Evolutionary conservation across 306 rosid species (phyloP).

Genomic region (Vigna angularis): DNA sequence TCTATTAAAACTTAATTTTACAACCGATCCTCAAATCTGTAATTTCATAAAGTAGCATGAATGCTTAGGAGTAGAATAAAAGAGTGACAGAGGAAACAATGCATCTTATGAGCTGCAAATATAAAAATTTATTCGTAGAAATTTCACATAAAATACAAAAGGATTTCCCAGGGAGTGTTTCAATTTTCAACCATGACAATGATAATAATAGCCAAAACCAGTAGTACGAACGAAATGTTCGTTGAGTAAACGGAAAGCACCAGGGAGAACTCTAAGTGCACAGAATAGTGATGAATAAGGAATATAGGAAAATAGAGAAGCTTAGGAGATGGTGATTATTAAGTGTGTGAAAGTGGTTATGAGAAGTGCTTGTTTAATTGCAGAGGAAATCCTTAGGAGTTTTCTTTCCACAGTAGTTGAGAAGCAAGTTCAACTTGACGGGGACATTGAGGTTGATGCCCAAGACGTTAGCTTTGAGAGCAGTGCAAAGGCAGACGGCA

Average conservation of each 20-base stretch:
- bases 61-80: neutral
- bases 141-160: conserved; percentile 20
- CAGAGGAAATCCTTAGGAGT: conserved; percentile 66
- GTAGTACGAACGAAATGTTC: conserved; percentile 14
- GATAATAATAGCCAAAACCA: neutral
- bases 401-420: conserved; percentile 69
- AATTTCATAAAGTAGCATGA: neutral
- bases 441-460: conserved; percentile 74
- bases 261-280: neutral
- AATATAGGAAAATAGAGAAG: conserved; percentile 15
- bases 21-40: neutral
- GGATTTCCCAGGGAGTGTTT: neutral
- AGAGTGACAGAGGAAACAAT: neutral
- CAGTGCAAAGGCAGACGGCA: conserved; percentile 90
- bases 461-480: conserved; percentile 66
- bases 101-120: neutral
- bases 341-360: neutral
- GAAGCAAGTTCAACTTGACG: conserved; percentile 64
- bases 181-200: conserved; percentile 29
- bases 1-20: neutral
- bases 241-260: neutral
- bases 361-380: conserved; percentile 41
- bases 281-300: neutral
- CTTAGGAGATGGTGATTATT: neutral
- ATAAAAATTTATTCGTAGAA: conserved; percentile 15